Base-by-base conservation (phyloP, 768 basidiomycete genomes). In the Ephemerocybe angulata region DNA sequence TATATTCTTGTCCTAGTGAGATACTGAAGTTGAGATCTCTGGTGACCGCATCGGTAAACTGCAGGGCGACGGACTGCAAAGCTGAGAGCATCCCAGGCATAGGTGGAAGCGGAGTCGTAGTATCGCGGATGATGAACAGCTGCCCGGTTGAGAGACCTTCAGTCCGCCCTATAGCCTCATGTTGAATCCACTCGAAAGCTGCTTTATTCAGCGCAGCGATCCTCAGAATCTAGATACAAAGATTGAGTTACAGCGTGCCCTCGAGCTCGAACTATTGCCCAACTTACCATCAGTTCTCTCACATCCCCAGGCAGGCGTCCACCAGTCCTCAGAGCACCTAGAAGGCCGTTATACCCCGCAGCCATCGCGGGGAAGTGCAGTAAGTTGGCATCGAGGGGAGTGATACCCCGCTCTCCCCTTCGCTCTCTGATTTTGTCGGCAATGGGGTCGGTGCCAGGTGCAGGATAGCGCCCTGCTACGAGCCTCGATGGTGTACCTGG, bases 11-110 rank as follows among this genome's bases (percentile, higher is more conserved):
- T 17, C 76, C 76, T 12, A 79, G 68, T 0, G 66, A 59, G 19
- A 72, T 64, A 1, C 78, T 74, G 2, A 86, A 74, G 7, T 71
- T 69, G 27, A 81, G 73, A 25, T 66, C 59, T 48, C 70, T 70
- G 7, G 85, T 87, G 48, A 79, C 82, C n/a, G 75, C 70, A 63
- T 87, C 84, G 17, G 84, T 78, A 63, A 83, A 87, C 4, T 68
- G 67, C 13, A 86, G 63, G 1, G 83, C 84, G 11, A 81, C 76
- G 13, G 70, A 70, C 61, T 83, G 80, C 7, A 83, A 63, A 1
- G 78, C 67, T 1, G 72, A 72, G 15, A 87, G 71, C 17, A 78
- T 57, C 5, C 70, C 72, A 30, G 27, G 19, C 50, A 40, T 40
- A 12, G 78, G 74, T 1, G 77, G 73, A 0, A 76, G 44, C 2